Conservation (phyloP, 352 stramenopile genomes). For the Globisporangium uncinulatum region DNA sequence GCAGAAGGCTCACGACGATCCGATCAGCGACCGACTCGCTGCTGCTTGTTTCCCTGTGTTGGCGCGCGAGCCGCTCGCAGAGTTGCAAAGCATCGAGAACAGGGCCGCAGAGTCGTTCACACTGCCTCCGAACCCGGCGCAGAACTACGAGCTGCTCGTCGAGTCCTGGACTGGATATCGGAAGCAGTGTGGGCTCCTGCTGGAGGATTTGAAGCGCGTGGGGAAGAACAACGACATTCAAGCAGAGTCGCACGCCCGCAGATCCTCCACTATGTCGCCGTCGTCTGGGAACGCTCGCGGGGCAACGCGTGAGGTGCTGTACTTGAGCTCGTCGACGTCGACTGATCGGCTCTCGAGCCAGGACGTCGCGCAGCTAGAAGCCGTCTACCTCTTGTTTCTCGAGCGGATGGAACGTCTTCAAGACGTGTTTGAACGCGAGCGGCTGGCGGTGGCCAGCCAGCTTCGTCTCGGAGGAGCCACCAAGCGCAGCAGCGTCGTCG, state of each 20-base stretch:
- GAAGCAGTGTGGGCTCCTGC: conserved; percentile 27
- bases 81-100: conserved; percentile 37
- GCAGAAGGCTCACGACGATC: conserved; percentile 13
- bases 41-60: conserved; percentile 56
- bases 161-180: conserved; percentile 57
- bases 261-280: conserved; percentile 4
- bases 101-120: conserved; percentile 29
- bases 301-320: conserved; percentile 28
- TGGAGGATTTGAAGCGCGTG: conserved; percentile 53
- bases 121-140: conserved; percentile 22
- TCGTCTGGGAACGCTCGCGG: conserved; percentile 3
- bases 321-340: conserved; percentile 48
- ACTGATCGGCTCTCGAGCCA: conserved; percentile 45
- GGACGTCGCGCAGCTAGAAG: conserved; percentile 64
- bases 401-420: conserved; percentile 43
- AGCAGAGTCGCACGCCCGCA: conserved; percentile 29
- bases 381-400: conserved; percentile 42
- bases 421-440: conserved; percentile 18
- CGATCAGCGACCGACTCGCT: conserved; percentile 56
- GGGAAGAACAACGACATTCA: conserved; percentile 66
- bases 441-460: background rate
- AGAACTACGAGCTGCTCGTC: conserved; percentile 52
- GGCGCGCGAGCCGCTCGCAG: conserved; percentile 33
- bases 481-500: conserved; percentile 19
- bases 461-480: background rate